phyloP scores from a whole-genome alignment of 169 alveolate species.

The Perkinsus marinus region DNA sequence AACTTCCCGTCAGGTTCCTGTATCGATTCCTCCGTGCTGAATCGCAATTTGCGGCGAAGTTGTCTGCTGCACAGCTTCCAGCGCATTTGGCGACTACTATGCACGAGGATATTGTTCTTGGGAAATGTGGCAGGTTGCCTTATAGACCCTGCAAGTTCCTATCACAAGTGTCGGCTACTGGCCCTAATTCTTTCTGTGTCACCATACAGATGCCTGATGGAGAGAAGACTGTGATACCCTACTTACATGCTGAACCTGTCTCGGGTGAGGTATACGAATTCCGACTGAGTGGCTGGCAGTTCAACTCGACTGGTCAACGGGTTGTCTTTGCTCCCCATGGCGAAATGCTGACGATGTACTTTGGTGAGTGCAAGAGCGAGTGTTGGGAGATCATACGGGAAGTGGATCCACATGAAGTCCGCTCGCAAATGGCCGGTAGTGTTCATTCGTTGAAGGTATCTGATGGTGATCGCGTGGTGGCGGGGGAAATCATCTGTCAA shows the following conservation, averaged over 20 bases:
- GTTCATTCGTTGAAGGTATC: neutral
- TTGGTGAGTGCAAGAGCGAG: neutral
- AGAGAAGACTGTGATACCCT: neutral
- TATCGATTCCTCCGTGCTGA: neutral
- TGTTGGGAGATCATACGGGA: neutral
- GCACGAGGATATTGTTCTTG: neutral
- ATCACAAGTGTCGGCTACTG: neutral
- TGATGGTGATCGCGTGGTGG: slow-evolving; percentile 9
- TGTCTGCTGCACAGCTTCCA: neutral
- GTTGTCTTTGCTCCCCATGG: neutral
- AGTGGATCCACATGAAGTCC: neutral
- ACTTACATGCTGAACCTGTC: neutral
- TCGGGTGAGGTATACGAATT: neutral
- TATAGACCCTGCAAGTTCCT: neutral
- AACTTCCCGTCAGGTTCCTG: neutral
- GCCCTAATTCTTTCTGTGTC: neutral
- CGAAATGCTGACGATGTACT: neutral
- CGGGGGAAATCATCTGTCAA: slow-evolving; percentile 48
- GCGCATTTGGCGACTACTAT: neutral
- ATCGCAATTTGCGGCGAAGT: neutral
- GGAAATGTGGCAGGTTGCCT: neutral
- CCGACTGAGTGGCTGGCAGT: neutral
- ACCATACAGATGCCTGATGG: neutral
- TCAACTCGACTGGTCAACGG: neutral
- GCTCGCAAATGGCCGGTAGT: neutral